Evolutionary conservation across 805 yeast genomes (phyloP), one percentile per base, ranked within the genome.

Genomic region (Sugiyamaella floridensis): DNA sequence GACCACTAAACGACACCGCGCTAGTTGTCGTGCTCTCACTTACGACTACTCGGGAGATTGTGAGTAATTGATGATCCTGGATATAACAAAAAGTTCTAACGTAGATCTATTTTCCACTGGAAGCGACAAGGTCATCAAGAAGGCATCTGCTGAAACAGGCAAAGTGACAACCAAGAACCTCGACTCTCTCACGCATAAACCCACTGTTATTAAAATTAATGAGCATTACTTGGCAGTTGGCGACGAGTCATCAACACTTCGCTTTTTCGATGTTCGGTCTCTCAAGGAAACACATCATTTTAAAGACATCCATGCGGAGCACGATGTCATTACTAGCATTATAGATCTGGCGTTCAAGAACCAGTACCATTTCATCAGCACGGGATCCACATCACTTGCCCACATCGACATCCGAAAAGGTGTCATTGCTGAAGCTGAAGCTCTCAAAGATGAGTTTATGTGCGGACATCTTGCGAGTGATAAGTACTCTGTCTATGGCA

Each of bases 381-480:
- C 85, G 26, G 97, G 97, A 1, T 83, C 92, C 10, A 86, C 96
- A 2, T 85, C 90, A 0, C 71, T 92, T 43, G 77, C 89, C 0
- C 84, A 83, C 54, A 76, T 90, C 61, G 97, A 92, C 66, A 74
- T 85, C 2, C 72, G 97, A 47, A 86, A 85, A 60, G 86, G 86
- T 4, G 75, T 82, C 1, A 67, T 84, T 1, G 69, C 78, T 2
- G 76, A 77, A 41, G 82, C 90, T 40, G 98, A 90, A 57, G 90
- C 89, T 64, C 99, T 92, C 70, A 96, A 86, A 59, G 98, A 92
- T 63, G 99, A 92, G 64, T 70, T 92, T n/a, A 69, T 92, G 43
- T 76, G 89, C 52, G 84, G 88, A 61, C 72, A 86, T 40, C 81
- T 83, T 1, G 76, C 81, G 12, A 77, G 76, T 47, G 86, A 83